Percentiles rank a stretch among this genome's conserved stretches.
Conservation (phyloP, 768 basidiomycete species). For the Tephrocybe sp. region DNA sequence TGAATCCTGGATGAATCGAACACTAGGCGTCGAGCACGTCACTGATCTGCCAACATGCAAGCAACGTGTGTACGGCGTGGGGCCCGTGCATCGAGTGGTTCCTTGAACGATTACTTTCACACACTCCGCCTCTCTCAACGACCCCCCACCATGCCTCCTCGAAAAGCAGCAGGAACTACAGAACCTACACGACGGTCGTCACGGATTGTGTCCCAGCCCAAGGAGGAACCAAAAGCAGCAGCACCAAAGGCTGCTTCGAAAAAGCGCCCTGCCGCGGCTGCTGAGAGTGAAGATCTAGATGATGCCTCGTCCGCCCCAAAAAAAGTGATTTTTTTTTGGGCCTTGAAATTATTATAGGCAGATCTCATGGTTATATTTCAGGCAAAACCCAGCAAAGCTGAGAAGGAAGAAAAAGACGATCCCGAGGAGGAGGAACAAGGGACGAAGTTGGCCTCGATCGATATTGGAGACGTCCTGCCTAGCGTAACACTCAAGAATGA, state of each 20-base stretch:
- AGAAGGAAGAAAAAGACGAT: conserved; percentile 19
- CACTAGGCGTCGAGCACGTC: neutral
- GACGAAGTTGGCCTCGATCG: conserved; percentile 39
- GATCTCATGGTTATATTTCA: conserved; percentile 17
- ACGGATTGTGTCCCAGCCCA: conserved; percentile 52
- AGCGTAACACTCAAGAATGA: conserved; percentile 80
- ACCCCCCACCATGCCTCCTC: conserved; percentile 31
- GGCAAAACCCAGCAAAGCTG: conserved; percentile 35
- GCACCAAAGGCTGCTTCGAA: conserved; percentile 35
- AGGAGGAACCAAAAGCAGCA: conserved; percentile 28
- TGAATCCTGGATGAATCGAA: neutral
- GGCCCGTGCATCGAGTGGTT: too few species aligned
- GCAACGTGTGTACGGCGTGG: conserved; percentile 1
- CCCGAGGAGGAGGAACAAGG: conserved; percentile 21
- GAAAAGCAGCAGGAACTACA: conserved; percentile 32
- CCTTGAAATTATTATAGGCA: neutral
- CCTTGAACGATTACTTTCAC: conserved; percentile 8
- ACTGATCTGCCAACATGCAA: too few species aligned
- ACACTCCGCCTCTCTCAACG: conserved; percentile 14
- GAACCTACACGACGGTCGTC: conserved; percentile 55
- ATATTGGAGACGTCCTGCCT: conserved; percentile 77
- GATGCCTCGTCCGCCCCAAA: conserved; percentile 35
- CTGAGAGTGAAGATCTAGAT: conserved; percentile 29
- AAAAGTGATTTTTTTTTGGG: conserved; percentile 32
- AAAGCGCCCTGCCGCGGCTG: conserved; percentile 37